These are phyloP conservation scores for Andrographis paniculata DNA, from an alignment of 305 asterid genomes.

Conservation along the genomic window DNA sequence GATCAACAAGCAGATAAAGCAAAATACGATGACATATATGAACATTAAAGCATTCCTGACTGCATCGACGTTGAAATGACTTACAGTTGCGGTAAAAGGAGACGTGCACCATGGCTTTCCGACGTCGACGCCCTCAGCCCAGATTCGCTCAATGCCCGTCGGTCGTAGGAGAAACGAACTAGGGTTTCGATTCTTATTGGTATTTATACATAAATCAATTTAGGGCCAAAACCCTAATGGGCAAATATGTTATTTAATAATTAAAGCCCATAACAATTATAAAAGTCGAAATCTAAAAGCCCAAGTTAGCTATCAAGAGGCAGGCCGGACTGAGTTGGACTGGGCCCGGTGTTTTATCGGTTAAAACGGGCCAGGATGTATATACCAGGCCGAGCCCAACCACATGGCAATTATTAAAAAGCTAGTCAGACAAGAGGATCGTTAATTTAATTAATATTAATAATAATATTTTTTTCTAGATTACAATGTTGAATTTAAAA, in stretches of 20 bases:
- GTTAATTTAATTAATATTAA: too few relatives aligned
- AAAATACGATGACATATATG: not conserved
- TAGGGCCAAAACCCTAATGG: constrained; percentile 27
- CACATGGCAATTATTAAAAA: too few relatives aligned
- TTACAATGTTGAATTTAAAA: too few relatives aligned
- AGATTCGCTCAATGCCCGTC: constrained; percentile 12
- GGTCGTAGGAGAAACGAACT: constrained; percentile 2
- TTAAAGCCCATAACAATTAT: too few relatives aligned
- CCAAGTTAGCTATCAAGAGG: too few relatives aligned
- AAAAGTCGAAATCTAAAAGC: too few relatives aligned
- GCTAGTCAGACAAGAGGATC: too few relatives aligned
- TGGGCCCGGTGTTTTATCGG: too few relatives aligned
- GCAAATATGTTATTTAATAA: not conserved
- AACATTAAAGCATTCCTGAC: not conserved
- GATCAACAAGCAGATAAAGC: not conserved
- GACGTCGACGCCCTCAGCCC: constrained; percentile 21
- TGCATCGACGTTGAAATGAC: not conserved
- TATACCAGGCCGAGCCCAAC: too few relatives aligned
- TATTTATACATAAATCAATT: not conserved
- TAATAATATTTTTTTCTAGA: too few relatives aligned
- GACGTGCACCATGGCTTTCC: constrained; percentile 40
- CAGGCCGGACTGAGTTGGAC: too few relatives aligned
- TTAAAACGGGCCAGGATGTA: too few relatives aligned
- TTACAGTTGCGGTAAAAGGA: constrained; percentile 40
- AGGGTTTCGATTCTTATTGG: constrained; percentile 11